Evolutionary conservation across 78 protist genomes (phyloP).

Genomic region (Polysphondylium violaceum): DNA sequence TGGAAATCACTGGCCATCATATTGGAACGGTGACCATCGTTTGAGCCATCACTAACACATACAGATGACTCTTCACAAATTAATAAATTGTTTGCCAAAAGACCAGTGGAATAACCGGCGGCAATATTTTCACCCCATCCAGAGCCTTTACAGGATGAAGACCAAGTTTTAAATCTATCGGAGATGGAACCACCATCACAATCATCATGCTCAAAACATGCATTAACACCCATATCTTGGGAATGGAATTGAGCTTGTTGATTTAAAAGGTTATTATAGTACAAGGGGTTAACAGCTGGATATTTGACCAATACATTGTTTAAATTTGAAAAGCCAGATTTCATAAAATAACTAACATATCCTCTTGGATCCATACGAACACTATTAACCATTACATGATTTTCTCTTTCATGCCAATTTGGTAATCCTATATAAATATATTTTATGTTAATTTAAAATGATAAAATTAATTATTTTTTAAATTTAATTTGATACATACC

Average conservation of each 20-base stretch:
- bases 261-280: constrained; percentile 22
- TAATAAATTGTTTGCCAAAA: background rate
- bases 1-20: background rate
- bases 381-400: constrained; percentile 13
- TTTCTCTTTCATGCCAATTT: constrained; percentile 52
- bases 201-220: background rate
- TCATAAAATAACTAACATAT: constrained; percentile 13
- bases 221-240: constrained; percentile 3
- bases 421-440: constrained; percentile 26
- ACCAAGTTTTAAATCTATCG: background rate
- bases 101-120: background rate
- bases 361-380: constrained; percentile 18
- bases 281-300: background rate
- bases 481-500: no score
- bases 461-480: no score
- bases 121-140: constrained; percentile 34
- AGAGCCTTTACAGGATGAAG: background rate
- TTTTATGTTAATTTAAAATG: no score
- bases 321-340: background rate
- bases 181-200: constrained; percentile 15
- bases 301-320: constrained; percentile 16
- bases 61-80: constrained; percentile 18
- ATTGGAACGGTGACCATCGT: constrained; percentile 30
- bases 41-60: constrained; percentile 16
- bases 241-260: constrained; percentile 8